phyloP scores from a whole-genome alignment of 805 yeast genomes.

The Lipomyces sp. region DNA sequence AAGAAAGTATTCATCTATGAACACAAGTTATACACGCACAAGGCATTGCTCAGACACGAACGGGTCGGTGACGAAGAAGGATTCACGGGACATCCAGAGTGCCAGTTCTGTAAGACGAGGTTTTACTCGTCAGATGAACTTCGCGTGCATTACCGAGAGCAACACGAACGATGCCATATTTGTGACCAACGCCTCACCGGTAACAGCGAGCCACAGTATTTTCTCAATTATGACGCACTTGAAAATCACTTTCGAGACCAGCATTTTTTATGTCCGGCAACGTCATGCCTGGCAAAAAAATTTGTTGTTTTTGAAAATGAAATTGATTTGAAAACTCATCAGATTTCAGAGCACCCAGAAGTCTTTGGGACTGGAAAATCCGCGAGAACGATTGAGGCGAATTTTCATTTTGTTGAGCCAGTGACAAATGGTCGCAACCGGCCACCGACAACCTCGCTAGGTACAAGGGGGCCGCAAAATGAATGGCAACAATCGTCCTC shows the following conservation, averaged over 20 bases:
- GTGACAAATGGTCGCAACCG: conserved; percentile 4
- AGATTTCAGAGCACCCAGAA: conserved; percentile 78
- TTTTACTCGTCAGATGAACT: conserved; percentile 91
- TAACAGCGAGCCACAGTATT: conserved; percentile 67
- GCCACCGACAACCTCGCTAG: conserved; percentile 11
- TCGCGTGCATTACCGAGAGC: conserved; percentile 75
- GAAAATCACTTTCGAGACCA: conserved; percentile 72
- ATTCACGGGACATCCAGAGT: conserved; percentile 85
- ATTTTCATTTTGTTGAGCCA: conserved; percentile 24
- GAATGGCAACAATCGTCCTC: background rate
- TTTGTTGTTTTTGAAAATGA: conserved; percentile 91
- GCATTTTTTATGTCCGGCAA: conserved; percentile 80
- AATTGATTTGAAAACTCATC: conserved; percentile 84
- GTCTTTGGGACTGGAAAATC: conserved; percentile 48
- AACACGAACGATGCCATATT: conserved; percentile 86
- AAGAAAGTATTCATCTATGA: conserved; percentile 80
- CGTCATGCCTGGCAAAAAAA: conserved; percentile 79
- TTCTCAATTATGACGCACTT: conserved; percentile 73
- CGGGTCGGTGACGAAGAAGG: conserved; percentile 71
- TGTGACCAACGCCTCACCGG: conserved; percentile 71
- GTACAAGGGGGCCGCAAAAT: background rate
- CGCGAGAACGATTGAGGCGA: conserved; percentile 30
- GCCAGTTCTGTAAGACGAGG: conserved; percentile 77
- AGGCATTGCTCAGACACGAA: conserved; percentile 72
- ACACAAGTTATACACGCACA: conserved; percentile 61